A percentile compares a stretch with the other conserved stretches of the same genome.
Conservation (phyloP, 805 yeast genomes). For the Ogataea chonburiensis region DNA sequence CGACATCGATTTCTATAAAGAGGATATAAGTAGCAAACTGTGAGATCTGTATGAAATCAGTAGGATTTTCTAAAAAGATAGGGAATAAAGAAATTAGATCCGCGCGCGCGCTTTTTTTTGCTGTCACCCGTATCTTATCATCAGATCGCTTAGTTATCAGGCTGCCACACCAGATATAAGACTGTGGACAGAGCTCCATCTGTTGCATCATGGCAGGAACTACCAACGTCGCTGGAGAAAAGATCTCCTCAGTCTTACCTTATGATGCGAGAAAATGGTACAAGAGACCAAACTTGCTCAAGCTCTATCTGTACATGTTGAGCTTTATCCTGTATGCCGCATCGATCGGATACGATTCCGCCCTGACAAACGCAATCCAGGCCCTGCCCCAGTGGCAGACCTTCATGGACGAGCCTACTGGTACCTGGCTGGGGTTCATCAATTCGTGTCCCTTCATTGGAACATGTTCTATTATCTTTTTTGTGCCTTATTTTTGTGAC, state of each 20-base stretch:
- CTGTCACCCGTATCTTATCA: slow-evolving; percentile 1
- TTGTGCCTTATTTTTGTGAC: slow-evolving; percentile 19
- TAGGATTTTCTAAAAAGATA: background rate
- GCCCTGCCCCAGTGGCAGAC: slow-evolving; percentile 18
- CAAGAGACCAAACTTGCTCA: slow-evolving; percentile 20
- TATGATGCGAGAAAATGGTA: slow-evolving; percentile 20
- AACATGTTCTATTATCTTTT: slow-evolving; percentile 19
- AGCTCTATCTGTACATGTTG: slow-evolving; percentile 12
- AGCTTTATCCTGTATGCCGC: slow-evolving; percentile 22
- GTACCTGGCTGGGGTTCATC: slow-evolving; percentile 23
- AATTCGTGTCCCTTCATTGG: slow-evolving; percentile 21
- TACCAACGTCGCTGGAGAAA: slow-evolving; percentile 16
- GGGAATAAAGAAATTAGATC: slow-evolving; percentile 2
- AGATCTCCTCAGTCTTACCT: slow-evolving; percentile 16
- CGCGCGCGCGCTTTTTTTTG: slow-evolving; percentile 1
- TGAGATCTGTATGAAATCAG: no score
- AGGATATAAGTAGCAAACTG: slow-evolving; percentile 1
- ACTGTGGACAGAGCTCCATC: background rate
- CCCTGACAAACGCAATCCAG: slow-evolving; percentile 21
- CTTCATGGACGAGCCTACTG: slow-evolving; percentile 19
- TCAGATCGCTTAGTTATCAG: background rate
- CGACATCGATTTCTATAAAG: slow-evolving; percentile 11
- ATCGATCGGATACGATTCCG: slow-evolving; percentile 22
- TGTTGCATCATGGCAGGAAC: slow-evolving; percentile 5
- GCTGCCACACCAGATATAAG: no score